Evolutionary conservation across 352 stramenopile species (phyloP).

Genomic region (Phytopythium boreale): DNA sequence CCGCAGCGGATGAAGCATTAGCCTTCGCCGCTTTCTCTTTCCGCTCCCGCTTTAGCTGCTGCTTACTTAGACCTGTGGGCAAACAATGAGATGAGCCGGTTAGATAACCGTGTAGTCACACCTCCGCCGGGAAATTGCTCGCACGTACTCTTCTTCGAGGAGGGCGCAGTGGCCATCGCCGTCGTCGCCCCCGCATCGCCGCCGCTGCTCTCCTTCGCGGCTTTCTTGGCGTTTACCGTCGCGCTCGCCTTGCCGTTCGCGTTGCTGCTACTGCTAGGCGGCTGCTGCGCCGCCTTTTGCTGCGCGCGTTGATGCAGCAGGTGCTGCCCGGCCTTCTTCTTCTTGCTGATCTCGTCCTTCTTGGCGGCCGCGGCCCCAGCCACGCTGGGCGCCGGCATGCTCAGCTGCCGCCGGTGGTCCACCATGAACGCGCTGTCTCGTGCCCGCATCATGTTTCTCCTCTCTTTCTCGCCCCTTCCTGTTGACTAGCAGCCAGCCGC

Average conservation of each 20-base stretch:
- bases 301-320: slow-evolving; percentile 16
- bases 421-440: slow-evolving; percentile 38
- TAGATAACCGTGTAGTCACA: neutral
- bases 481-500: neutral
- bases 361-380: slow-evolving; percentile 10
- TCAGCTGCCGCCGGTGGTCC: slow-evolving; percentile 34
- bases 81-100: neutral
- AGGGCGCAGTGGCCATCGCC: neutral
- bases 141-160: slow-evolving; percentile 9
- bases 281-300: slow-evolving; percentile 5
- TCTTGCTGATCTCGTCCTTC: slow-evolving; percentile 32
- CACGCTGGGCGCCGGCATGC: slow-evolving; percentile 6
- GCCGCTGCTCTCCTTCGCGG: neutral
- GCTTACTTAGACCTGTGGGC: slow-evolving; percentile 11
- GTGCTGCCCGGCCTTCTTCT: slow-evolving; percentile 19
- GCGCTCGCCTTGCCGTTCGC: neutral
- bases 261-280: neutral
- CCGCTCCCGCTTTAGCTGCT: slow-evolving; percentile 32
- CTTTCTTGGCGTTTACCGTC: slow-evolving; percentile 1
- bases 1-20: neutral
- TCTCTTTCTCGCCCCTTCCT: neutral
- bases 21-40: slow-evolving; percentile 29
- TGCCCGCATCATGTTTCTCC: slow-evolving; percentile 25
- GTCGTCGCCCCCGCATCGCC: neutral
- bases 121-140: neutral